A percentile compares a stretch with the other conserved stretches of the same genome.
Evolutionary conservation across 1,284 basidiomycete genomes (phyloP).

Genomic region (Ustilago curta): DNA sequence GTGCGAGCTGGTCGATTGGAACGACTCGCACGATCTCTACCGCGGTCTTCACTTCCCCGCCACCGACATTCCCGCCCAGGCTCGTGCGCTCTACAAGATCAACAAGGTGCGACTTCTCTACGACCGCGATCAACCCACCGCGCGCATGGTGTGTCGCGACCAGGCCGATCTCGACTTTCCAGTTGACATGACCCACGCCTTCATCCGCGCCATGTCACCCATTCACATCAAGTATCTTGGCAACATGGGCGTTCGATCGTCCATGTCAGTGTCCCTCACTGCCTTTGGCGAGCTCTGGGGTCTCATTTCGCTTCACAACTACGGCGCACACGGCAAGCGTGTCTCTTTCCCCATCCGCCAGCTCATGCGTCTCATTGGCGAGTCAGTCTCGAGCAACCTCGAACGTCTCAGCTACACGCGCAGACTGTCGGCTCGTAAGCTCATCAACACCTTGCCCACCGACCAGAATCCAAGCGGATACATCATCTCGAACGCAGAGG

Average conservation of each 20-base stretch:
- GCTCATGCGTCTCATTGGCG: conserved; percentile 77
- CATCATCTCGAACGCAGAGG: conserved; percentile 87
- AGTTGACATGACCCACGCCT: conserved; percentile 88
- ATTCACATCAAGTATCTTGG: conserved; percentile 80
- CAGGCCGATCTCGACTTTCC: conserved; percentile 79
- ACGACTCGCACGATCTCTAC: conserved; percentile 81
- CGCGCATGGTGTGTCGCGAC: conserved; percentile 79
- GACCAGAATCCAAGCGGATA: conserved; percentile 82
- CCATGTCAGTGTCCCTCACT: conserved; percentile 77
- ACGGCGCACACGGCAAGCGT: conserved; percentile 81
- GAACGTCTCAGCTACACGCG: conserved; percentile 85
- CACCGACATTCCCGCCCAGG: conserved; percentile 75
- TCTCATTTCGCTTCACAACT: conserved; percentile 84
- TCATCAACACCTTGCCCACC: conserved; percentile 82
- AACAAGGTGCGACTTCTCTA: conserved; percentile 87
- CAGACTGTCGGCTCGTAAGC: conserved; percentile 80
- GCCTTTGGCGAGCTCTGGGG: conserved; percentile 88
- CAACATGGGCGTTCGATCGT: conserved; percentile 69
- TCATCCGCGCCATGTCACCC: conserved; percentile 87
- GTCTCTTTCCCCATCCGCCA: conserved; percentile 86
- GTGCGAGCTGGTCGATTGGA: conserved; percentile 86
- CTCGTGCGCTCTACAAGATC: conserved; percentile 74
- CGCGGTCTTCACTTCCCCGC: conserved; percentile 79
- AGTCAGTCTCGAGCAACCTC: conserved; percentile 85
- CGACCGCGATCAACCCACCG: conserved; percentile 81